Conservation (phyloP, 768 basidiomycete species). For the Peribolospora kevripleyi region DNA sequence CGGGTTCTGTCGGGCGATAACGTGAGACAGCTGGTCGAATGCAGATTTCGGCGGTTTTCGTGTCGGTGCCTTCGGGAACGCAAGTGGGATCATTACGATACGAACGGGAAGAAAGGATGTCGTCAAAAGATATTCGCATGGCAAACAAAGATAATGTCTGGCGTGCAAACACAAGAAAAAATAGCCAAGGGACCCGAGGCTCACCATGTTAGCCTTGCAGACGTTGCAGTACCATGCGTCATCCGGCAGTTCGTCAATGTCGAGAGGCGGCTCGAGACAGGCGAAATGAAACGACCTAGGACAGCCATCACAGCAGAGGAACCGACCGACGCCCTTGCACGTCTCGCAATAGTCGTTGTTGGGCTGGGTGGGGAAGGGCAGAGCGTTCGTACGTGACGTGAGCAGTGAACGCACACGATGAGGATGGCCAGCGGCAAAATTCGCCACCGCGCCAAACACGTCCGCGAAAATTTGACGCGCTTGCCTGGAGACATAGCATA, state of each 20-base stretch:
- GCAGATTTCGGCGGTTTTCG: too few species aligned
- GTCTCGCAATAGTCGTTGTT: conserved; percentile 26
- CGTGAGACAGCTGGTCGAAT: conserved; percentile 37
- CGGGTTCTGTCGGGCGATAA: conserved; percentile 43
- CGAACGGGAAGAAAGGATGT: background rate
- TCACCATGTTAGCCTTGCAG: conserved; percentile 29
- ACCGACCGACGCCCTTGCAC: conserved; percentile 34
- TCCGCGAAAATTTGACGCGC: background rate
- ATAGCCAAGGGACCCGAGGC: background rate
- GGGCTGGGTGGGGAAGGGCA: conserved; percentile 14
- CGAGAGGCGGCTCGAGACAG: conserved; percentile 90
- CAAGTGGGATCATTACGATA: too few species aligned
- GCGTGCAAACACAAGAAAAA: background rate
- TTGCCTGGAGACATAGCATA: background rate
- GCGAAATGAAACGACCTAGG: conserved; percentile 85
- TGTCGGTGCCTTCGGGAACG: too few species aligned
- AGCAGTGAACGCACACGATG: background rate
- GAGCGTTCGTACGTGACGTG: background rate
- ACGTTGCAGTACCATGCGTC: conserved; percentile 30
- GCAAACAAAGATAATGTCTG: background rate
- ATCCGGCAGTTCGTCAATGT: conserved; percentile 60
- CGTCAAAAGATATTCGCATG: conserved; percentile 1
- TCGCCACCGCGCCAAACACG: background rate
- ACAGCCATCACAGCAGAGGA: conserved; percentile 94
- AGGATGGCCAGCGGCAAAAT: background rate